Base-by-base conservation (phyloP, 495 filamentous ascomycete species). In the Aspergillus nanangensis region DNA sequence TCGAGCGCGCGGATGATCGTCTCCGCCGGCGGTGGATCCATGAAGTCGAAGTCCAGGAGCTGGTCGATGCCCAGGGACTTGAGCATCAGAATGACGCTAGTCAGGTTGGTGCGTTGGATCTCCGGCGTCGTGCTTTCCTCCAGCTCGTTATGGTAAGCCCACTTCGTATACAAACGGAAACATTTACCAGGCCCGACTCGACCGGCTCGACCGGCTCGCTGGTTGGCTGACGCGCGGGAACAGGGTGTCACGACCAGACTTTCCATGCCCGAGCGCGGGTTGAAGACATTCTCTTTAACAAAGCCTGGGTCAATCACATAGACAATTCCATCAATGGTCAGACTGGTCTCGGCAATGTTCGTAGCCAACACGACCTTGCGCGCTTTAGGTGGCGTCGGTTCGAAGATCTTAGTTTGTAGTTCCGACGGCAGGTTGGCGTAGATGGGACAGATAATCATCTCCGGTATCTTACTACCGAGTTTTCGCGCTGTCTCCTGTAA, bases 231-330 rank as follows among this genome's bases (percentile, higher is more conserved):
- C 0, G 93, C 93, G n/a, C 91, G 81, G 13, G 91, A 96, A 63
- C 88, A 93, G 0, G 93, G 93, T 0, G 92, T 90, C 1, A 95
- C 88, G 1, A 95, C 87, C 22, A 98, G 67, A 19, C 82, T 87
- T 44, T 94, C 92, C 87, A 96, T 95, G 8, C 90, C 90, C 0
- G 90, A 95, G 2, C 83, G 78, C 1, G 93, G 87, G 46, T 93
- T 94, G 70, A 92, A 98, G 11, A 90, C 81, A 60, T 96, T 96
- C 60, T 98, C 90, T 62, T 97, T 97, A 44, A 91, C 90, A 51
- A 94, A 95, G 17, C 93, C 89, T 8, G 86, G 85, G 55, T 95
- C 89, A 48, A 95, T 93, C 35, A 95, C 88, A 57, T 92, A 95
- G 18, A 92, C 87, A 46, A 95, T 91, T 2, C 87, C 87, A 57